Percentiles rank a stretch among this genome's conserved stretches.
phyloP scores from a whole-genome alignment of 148 eudicot genomes.

The Vaccinium macrocarpon region DNA sequence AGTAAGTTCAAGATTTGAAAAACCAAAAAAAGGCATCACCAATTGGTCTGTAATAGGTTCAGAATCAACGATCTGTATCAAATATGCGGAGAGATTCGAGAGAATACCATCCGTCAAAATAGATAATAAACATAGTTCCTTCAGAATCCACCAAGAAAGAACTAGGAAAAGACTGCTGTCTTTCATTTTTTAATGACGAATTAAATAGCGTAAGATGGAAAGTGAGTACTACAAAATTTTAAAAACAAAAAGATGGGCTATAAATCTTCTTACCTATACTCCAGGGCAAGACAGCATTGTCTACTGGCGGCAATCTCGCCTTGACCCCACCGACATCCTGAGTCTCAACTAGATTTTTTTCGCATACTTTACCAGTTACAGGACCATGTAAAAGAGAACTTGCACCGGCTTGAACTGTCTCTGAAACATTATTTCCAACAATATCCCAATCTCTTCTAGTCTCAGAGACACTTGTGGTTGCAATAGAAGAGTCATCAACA shows the following conservation, averaged over 20 bases:
- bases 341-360: conserved; percentile 11
- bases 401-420: conserved; percentile 18
- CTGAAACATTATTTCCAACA: conserved; percentile 23
- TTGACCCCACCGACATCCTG: conserved; percentile 16
- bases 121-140: neutral
- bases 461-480: conserved; percentile 24
- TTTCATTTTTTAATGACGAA: neutral
- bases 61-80: neutral
- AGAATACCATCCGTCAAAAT: neutral
- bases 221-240: neutral
- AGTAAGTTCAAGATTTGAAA: neutral
- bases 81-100: neutral
- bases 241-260: neutral
- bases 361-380: conserved; percentile 18
- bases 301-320: conserved; percentile 17
- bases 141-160: neutral
- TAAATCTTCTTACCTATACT: conserved; percentile 24
- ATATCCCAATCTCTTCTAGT: conserved; percentile 18
- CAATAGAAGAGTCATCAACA: conserved; percentile 25
- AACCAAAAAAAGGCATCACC: conserved; percentile 4
- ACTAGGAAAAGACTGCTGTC: neutral
- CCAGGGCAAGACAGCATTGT: conserved; percentile 13
- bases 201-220: neutral
- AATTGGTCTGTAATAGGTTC: neutral
- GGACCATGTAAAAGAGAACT: conserved; percentile 24